phyloP scores from a whole-genome alignment of 169 alveolate genomes.

The Cyclospora cayetanensis region DNA sequence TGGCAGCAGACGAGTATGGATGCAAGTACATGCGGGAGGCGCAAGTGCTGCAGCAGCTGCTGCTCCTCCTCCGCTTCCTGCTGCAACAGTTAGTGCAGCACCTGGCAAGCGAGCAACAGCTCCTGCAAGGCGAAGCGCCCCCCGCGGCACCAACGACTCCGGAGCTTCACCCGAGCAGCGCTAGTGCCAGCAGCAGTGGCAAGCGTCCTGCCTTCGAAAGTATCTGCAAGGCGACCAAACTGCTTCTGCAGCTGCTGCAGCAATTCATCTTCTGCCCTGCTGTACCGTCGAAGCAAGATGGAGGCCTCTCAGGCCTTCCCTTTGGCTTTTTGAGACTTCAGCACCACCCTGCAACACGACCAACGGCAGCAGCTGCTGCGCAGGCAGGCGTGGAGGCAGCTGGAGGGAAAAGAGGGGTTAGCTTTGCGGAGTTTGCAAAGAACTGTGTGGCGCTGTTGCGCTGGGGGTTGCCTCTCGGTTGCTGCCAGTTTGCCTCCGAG shows the following conservation, averaged over 20 bases:
- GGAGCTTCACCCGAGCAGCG: constrained; percentile 7
- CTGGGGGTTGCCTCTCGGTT: not conserved
- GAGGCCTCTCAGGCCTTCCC: constrained; percentile 3
- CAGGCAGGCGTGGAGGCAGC: not conserved
- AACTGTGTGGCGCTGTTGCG: constrained; percentile 23
- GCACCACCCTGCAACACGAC: constrained; percentile 2
- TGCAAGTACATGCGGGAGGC: constrained; percentile 39
- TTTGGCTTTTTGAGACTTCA: not conserved
- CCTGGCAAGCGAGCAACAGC: constrained; percentile 15
- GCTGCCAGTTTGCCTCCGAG: not conserved
- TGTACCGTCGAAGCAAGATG: not conserved
- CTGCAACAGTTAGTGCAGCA: constrained; percentile 51
- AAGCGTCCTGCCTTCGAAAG: constrained; percentile 3
- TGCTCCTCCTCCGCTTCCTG: constrained; percentile 44
- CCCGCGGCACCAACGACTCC: not conserved
- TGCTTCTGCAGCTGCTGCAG: constrained; percentile 62
- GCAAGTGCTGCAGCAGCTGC: constrained; percentile 48
- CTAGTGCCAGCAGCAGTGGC: constrained; percentile 41
- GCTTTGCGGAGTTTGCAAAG: not conserved
- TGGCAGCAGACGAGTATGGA: constrained; percentile 35
- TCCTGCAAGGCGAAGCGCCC: not conserved
- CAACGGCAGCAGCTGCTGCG: not conserved
- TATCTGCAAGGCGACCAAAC: constrained; percentile 18
- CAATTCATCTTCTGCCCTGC: constrained; percentile 1
- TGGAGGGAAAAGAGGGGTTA: not conserved